These are phyloP conservation scores for Passiflora organensis DNA, from an alignment of 345 rosid species.

Conservation along the genomic window DNA sequence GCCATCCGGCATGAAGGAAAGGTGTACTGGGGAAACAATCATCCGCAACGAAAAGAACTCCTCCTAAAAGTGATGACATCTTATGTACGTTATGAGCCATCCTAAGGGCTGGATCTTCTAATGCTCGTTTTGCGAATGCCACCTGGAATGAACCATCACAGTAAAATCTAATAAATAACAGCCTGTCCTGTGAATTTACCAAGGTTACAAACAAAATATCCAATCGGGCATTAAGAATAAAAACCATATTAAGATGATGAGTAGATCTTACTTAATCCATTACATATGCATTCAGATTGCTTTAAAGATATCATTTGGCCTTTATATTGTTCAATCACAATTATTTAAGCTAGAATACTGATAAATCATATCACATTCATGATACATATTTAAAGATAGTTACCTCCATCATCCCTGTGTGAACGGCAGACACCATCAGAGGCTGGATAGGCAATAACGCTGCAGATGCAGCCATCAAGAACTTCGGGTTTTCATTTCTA, in stretches of 20 bases:
- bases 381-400: too few species aligned
- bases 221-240: too few species aligned
- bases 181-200: too few species aligned
- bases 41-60: conserved; percentile 81
- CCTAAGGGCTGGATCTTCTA: conserved; percentile 74
- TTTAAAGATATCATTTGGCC: too few species aligned
- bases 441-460: conserved; percentile 80
- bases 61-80: conserved; percentile 80
- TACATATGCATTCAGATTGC: too few species aligned
- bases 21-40: conserved; percentile 70
- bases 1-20: conserved; percentile 94
- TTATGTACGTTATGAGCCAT: conserved; percentile 72
- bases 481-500: conserved; percentile 79
- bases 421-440: conserved; percentile 86
- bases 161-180: not conserved
- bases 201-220: too few species aligned
- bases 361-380: too few species aligned
- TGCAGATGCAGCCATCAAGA: conserved; percentile 92
- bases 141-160: conserved; percentile 33
- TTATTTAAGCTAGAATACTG: too few species aligned
- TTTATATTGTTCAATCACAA: too few species aligned
- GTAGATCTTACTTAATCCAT: too few species aligned
- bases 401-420: conserved; percentile 97
- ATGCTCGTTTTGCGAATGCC: conserved; percentile 72
- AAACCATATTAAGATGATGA: too few species aligned